Conservation (phyloP, 768 basidiomycete genomes). For the Hysterangium stoloniferum region DNA sequence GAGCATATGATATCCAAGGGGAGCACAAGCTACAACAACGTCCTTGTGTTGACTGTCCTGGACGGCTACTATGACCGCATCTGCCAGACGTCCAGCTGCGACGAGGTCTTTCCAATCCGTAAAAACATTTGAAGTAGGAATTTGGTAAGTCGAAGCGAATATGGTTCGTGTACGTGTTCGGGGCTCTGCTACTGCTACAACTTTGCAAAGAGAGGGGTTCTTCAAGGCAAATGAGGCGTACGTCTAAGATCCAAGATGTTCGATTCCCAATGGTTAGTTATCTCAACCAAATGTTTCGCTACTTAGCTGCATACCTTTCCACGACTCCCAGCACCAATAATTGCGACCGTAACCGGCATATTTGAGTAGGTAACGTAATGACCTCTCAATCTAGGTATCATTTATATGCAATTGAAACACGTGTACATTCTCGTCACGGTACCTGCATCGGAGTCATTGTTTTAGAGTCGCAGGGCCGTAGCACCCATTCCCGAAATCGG, state of each 20-base stretch:
- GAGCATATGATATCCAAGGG: conserved; percentile 80
- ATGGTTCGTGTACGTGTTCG: conserved; percentile 52
- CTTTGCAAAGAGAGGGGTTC: conserved; percentile 56
- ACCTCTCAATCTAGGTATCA: too few relatives aligned
- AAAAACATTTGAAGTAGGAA: conserved; percentile 68
- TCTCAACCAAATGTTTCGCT: too few relatives aligned
- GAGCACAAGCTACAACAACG: conserved; percentile 65
- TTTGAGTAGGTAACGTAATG: too few relatives aligned
- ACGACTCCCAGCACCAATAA: conserved; percentile 80
- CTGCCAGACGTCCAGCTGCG: conserved; percentile 68
- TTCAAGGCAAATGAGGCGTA: conserved; percentile 59
- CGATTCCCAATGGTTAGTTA: neutral
- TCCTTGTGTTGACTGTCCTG: conserved; percentile 76
- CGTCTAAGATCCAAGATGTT: too few relatives aligned
- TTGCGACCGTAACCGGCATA: conserved; percentile 56
- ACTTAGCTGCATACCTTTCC: too few relatives aligned
- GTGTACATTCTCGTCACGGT: too few relatives aligned
- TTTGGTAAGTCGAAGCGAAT: conserved; percentile 47
- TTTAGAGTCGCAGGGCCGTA: too few relatives aligned
- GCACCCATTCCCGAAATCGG: too few relatives aligned
- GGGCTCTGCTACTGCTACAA: conserved; percentile 84
- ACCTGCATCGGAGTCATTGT: too few relatives aligned
- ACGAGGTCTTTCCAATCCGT: conserved; percentile 63
- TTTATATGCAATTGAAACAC: too few relatives aligned
- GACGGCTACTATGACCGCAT: conserved; percentile 74